Evolutionary conservation across 2,329 filamentous ascomycete species (phyloP).

Genomic region (Lithohypha guttulata): DNA sequence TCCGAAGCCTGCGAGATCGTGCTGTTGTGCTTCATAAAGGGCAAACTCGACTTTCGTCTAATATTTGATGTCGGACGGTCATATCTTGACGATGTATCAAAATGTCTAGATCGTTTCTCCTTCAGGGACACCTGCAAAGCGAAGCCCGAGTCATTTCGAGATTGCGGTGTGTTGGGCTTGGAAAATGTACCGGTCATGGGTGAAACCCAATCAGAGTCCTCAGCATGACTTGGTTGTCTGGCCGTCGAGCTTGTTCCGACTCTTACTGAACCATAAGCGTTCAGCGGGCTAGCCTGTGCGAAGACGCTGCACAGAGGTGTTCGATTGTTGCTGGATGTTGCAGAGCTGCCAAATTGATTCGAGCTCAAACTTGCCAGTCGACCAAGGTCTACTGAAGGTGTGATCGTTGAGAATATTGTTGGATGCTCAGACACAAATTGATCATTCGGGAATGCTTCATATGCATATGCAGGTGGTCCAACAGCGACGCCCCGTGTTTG

Average conservation of each 20-base stretch:
- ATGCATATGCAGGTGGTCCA: conserved; percentile 85
- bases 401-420: conserved; percentile 62
- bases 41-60: conserved; percentile 51
- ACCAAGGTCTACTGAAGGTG: conserved; percentile 61
- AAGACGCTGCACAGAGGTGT: conserved; percentile 86
- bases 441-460: conserved; percentile 86
- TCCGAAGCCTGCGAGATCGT: conserved; percentile 36
- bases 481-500: conserved; percentile 72
- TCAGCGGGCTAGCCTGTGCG: conserved; percentile 50
- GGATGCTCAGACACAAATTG: conserved; percentile 80
- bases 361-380: conserved; percentile 87
- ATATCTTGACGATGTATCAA: conserved; percentile 67
- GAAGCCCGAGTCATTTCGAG: conserved; percentile 83
- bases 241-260: conserved; percentile 60
- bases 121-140: conserved; percentile 73
- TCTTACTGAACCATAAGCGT: conserved; percentile 46
- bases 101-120: conserved; percentile 90
- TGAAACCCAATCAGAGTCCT: conserved; percentile 47
- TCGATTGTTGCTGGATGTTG: conserved; percentile 39
- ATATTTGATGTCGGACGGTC: conserved; percentile 14
- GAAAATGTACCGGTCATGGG: conserved; percentile 71
- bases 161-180: conserved; percentile 65
- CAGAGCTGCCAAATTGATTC: conserved; percentile 65
- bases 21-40: conserved; percentile 56
- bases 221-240: conserved; percentile 46